Evolutionary conservation across 345 rosid genomes (phyloP).

Genomic region (Brassica rapa): DNA sequence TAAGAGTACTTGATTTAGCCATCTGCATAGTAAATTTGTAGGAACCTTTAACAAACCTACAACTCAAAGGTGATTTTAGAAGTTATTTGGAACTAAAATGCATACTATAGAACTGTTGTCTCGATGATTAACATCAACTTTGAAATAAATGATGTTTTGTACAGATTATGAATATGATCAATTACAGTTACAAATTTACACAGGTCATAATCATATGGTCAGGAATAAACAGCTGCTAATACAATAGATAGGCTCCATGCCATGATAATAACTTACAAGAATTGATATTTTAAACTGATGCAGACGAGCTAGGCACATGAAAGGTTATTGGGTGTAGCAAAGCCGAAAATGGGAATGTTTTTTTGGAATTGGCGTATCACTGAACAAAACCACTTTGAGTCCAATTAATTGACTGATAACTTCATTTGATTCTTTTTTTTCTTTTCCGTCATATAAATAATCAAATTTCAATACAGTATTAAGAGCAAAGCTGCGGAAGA

Average conservation of each 20-base stretch:
- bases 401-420: constrained; percentile 15
- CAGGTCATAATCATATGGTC: background rate
- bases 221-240: background rate
- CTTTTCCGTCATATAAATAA: background rate
- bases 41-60: background rate
- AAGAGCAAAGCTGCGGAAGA: constrained; percentile 8
- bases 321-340: constrained; percentile 14
- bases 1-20: background rate
- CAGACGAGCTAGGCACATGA: background rate
- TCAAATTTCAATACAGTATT: background rate
- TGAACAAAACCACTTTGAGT: constrained; percentile 23
- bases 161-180: background rate
- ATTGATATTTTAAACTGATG: background rate
- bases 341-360: constrained; percentile 28
- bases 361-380: constrained; percentile 9
- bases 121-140: background rate
- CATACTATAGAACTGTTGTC: background rate
- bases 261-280: background rate
- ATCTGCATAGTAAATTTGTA: background rate
- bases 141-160: background rate
- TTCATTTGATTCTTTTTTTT: background rate
- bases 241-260: background rate
- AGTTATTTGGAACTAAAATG: background rate
- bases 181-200: background rate
- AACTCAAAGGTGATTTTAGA: background rate